phyloP scores from a whole-genome alignment of 1,139 yeast genomes.

The Casaregolazyma suthepensis region DNA sequence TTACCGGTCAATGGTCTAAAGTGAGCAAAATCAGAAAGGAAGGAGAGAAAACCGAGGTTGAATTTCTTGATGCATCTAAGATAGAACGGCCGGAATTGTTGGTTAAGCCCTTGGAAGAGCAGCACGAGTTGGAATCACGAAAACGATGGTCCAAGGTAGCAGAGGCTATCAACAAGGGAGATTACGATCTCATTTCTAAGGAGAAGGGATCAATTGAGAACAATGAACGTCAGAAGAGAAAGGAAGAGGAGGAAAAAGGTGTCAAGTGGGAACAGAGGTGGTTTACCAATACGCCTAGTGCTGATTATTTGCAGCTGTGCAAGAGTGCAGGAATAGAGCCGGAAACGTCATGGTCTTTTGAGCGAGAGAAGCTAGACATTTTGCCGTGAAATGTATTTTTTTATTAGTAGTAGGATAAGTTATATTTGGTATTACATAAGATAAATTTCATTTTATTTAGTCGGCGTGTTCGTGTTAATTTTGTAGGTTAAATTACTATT shows the following conservation, averaged over 20 bases:
- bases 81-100: slow-evolving; percentile 46
- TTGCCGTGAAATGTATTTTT: slow-evolving; percentile 17
- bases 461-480: too few relatives aligned
- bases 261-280: slow-evolving; percentile 68
- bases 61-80: slow-evolving; percentile 65
- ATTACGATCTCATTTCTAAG: slow-evolving; percentile 63
- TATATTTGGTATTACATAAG: not conserved
- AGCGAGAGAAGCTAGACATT: slow-evolving; percentile 23
- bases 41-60: slow-evolving; percentile 36
- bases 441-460: not conserved
- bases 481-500: too few relatives aligned
- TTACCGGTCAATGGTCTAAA: slow-evolving; percentile 91
- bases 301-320: slow-evolving; percentile 18
- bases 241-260: slow-evolving; percentile 59
- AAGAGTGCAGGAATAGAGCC: slow-evolving; percentile 19
- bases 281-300: slow-evolving; percentile 40
- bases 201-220: slow-evolving; percentile 78
- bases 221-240: slow-evolving; percentile 73
- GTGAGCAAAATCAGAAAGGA: slow-evolving; percentile 44
- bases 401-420: not conserved
- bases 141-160: slow-evolving; percentile 85
- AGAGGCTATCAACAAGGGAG: slow-evolving; percentile 69
- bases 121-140: slow-evolving; percentile 70
- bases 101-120: slow-evolving; percentile 78
- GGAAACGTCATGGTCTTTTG: slow-evolving; percentile 29